Base-by-base conservation (phyloP, 345 rosid genomes). In the Gossypium arboreum region DNA sequence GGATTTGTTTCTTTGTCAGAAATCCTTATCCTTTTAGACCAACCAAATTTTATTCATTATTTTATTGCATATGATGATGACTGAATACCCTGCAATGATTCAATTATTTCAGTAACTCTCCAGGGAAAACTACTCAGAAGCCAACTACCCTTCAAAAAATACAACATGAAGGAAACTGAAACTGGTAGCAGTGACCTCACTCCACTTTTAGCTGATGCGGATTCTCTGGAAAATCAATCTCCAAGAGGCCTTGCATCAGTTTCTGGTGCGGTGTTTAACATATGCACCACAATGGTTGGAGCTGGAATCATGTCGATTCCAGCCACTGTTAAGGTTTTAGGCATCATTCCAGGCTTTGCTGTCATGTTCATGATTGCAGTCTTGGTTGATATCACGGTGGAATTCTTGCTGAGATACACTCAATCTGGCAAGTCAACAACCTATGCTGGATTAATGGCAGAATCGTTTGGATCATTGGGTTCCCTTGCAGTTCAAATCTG, bases 391-490 rank as follows among this genome's bases (percentile, higher is more conserved):
- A 66, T 78, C 7, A 64, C 85, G 3, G 81, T 72, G 17, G 83
- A 80, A 29, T 73, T 80, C n/a, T 47, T 83, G 81, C 43, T 83
- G 24, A 75, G 82, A 72, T 78, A 66, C 55, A 80, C 78, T 0
- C 73, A 78, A 27, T 70, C 73, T n/a, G 80, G 80, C 27, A 74
- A 78, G 64, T 24, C 78, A 1, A 20, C 29, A 1, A 77, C 83
- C 10, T 83, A 83, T 47, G 86, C 79, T n/a, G 82, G 82, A 9
- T 41, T 83, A 27, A 60, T 83, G 78, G 78, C 76, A 0, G 82
- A 75, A 27, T 76, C 86, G 8, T 83, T 83, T 39, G 86, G 86
- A 0, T 34, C 51, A 5, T 51, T 41, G 2, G 86, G 84, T 9
- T 73, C 80, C 3, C 12, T 67, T 17, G 66, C 73, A 0, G 67